Base-by-base conservation (phyloP, 1,284 basidiomycete species). In the Ceratobasidium theobromae region DNA sequence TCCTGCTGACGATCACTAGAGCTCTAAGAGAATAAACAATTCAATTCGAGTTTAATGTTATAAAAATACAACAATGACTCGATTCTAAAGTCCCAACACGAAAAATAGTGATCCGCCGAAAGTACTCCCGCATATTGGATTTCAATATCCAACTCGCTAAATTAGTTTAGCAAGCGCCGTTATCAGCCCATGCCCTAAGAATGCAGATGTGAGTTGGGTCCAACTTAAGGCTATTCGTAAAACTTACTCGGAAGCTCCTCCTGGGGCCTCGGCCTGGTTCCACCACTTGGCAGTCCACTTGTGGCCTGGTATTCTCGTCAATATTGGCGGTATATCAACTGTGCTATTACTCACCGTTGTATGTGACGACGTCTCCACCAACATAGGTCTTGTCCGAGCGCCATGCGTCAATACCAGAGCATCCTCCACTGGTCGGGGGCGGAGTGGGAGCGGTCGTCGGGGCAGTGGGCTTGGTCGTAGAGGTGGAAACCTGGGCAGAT, bases 231-330 rank as follows among this genome's bases (percentile, higher is more conserved):
- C 18, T 21, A 1, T 46, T 18, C 11, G 14, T 38, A 12, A 5
- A 12, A 52, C 53, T 51, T 28, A 67, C 60, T 43, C 68, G 23
- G 43, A 30, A n/a, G 64, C 16, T 14, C 38, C 49, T 5, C 65
- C 67, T 28, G 70, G 71, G 35, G 46, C 60, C 12, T 72, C 71
- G 30, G 25, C 58, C 35, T 72, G 65, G 11, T 69, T 71, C 71
- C 71, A 72, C 70, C 70, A 71, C 49, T 69, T 69, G 32, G 60
- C 60, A 23, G 60, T 64, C 60, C 60, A 64, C 38, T 64, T 64
- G 60, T 64, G 60, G 14, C 60, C 41, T 51, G 11, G 23, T 9
- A 21, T 4, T 25, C 9, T 9, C n/a, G 35, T 14, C 52, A 40
- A 16, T 6, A 3, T 9, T 1, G 5, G 12, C 32, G n/a, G 9